These are phyloP conservation scores for Leccinum olivaceopallidum DNA, from an alignment of 768 basidiomycete genomes.

Conservation along the genomic window DNA sequence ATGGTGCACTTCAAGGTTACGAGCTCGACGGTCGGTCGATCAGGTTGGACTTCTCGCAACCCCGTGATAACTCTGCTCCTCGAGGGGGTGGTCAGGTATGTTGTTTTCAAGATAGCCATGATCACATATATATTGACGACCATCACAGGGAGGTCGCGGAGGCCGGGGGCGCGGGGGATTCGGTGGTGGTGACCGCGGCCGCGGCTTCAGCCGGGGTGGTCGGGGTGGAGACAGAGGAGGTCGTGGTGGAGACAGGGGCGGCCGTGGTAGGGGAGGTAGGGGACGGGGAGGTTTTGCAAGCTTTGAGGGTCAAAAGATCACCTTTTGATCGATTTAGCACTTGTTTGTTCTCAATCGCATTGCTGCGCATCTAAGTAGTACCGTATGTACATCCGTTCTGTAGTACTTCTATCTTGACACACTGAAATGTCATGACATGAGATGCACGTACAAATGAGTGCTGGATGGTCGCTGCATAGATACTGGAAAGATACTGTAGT, in stretches of 20 bases:
- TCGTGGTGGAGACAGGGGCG: constrained; percentile 41
- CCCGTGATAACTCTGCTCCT: constrained; percentile 52
- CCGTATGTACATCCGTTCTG: background rate
- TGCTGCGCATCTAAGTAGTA: background rate
- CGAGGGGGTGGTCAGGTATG: constrained; percentile 48
- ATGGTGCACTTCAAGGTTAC: constrained; percentile 61
- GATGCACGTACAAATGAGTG: background rate
- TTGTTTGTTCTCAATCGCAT: background rate
- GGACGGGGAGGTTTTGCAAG: constrained; percentile 55
- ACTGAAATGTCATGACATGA: constrained; percentile 2
- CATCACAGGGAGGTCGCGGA: constrained; percentile 35
- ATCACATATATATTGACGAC: background rate
- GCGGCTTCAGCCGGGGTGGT: constrained; percentile 43
- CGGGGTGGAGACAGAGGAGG: constrained; percentile 40
- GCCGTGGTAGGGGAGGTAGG: constrained; percentile 37
- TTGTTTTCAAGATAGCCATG: constrained; percentile 16
- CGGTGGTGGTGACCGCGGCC: constrained; percentile 39
- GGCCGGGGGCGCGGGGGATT: constrained; percentile 32
- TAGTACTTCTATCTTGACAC: background rate
- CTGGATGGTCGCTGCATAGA: background rate
- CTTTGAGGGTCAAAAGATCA: constrained; percentile 54
- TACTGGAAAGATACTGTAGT: background rate
- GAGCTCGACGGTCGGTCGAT: constrained; percentile 82
- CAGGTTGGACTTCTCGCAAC: constrained; percentile 86
- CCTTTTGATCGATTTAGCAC: constrained; percentile 36